Evolutionary conservation across 2,329 filamentous ascomycete genomes (phyloP), one percentile per base, ranked within the genome.

Genomic region (Aspergillus persii): DNA sequence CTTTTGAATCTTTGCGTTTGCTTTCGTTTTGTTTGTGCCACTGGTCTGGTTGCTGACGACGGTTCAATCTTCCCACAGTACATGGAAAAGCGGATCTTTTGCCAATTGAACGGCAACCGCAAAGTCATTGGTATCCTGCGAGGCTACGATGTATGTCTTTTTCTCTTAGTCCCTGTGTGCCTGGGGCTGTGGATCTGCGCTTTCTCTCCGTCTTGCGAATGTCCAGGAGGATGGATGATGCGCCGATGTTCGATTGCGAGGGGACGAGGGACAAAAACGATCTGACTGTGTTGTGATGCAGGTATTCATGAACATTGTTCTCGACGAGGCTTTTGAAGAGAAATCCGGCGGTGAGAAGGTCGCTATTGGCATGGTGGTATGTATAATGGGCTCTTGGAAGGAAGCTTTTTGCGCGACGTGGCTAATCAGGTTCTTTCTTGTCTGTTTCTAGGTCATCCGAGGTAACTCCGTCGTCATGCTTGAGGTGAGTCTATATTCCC

Each of bases 391-490:
- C 4, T 36, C 18, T 36, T 48, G 29, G 11, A 18, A 12, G 5
- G 7, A 23, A 26, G 15, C 7, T 31, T 6, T 41, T 26, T 26
- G 4, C 23, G 47, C 18, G 46, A 9, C 29, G 9, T 15, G 3
- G 9, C 41, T 27, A n/a, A 5, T 30, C 15, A 41, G 15, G 9
- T n/a, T 23, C 18, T 23, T 23, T 23, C 18, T 12, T 41, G 11
- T 30, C 30, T 47, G 18, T 31, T 30, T 53, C 30, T 62, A 92
- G 89, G 90, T 97, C 65, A 97, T 99, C 71, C 91, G 96, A 68
- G 95, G 95, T 65, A 99, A 99, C 80, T 96, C 94, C 2, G 93
- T 99, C 29, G 93, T 99, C 57, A 97, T 99, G 94, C 86, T 99
- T 57, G 96, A 99, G 79, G 91, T 76, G 57, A 51, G 68, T 68